Percentiles rank a stretch among this genome's conserved stretches.
Conservation (phyloP, 805 yeast genomes). For the Kuraishia floccosa region DNA sequence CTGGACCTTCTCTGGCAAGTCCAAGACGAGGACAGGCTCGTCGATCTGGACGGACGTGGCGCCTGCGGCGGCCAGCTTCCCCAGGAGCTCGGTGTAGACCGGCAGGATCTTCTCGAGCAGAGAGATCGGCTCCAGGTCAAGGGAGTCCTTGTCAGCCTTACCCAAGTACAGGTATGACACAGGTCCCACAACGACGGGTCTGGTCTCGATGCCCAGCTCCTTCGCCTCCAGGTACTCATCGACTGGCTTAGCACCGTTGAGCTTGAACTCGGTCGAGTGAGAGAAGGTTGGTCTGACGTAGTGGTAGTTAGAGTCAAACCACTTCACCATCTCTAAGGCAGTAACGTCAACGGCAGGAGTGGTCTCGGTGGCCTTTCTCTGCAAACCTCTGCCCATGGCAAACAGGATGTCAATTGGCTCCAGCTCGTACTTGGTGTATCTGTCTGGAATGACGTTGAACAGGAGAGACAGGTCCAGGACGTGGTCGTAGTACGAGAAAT, state of each 20-base stretch:
- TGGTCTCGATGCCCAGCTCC: slow-evolving; percentile 89
- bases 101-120: slow-evolving; percentile 86
- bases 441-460: slow-evolving; percentile 94
- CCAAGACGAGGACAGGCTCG: slow-evolving; percentile 94
- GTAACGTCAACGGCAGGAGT: slow-evolving; percentile 92
- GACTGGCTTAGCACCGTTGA: slow-evolving; percentile 93
- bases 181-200: slow-evolving; percentile 97
- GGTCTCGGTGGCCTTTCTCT: slow-evolving; percentile 86
- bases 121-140: slow-evolving; percentile 88
- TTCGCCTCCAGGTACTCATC: slow-evolving; percentile 98
- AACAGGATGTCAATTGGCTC: slow-evolving; percentile 85
- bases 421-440: slow-evolving; percentile 88
- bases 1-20: slow-evolving; percentile 75
- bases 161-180: slow-evolving; percentile 91
- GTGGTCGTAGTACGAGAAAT: slow-evolving; percentile 97
- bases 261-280: slow-evolving; percentile 88
- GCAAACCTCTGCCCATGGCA: slow-evolving; percentile 99
- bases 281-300: slow-evolving; percentile 99
- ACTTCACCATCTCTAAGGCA: slow-evolving; percentile 98
- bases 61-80: slow-evolving; percentile 88
- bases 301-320: slow-evolving; percentile 99
- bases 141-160: slow-evolving; percentile 96
- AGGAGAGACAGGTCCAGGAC: slow-evolving; percentile 84
- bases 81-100: slow-evolving; percentile 80
- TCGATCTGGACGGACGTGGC: slow-evolving; percentile 93